phyloP scores from a whole-genome alignment of 495 filamentous ascomycete genomes.

The Haplographium delicatum region DNA sequence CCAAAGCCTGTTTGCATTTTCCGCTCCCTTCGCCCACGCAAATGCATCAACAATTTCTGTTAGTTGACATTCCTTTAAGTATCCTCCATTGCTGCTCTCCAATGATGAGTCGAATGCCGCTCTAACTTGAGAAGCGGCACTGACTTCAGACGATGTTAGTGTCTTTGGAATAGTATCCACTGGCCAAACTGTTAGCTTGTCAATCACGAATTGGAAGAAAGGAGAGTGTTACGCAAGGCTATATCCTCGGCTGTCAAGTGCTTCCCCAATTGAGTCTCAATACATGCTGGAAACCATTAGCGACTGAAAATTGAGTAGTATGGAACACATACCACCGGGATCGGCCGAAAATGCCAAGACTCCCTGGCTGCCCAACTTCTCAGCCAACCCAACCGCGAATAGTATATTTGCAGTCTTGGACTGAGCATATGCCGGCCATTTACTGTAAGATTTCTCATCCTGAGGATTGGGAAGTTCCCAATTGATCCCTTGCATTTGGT shows the following conservation, averaged over 20 bases:
- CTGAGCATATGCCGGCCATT: conserved; percentile 44
- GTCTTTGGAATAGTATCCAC: not conserved
- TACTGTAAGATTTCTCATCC: conserved; percentile 20
- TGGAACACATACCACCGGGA: conserved; percentile 25
- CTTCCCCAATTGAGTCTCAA: not conserved
- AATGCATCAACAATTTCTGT: not conserved
- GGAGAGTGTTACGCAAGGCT: too few relatives aligned
- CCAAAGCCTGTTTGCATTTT: conserved; percentile 10
- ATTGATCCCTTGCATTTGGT: not conserved
- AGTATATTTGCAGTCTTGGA: conserved; percentile 58
- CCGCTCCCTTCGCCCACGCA: not conserved
- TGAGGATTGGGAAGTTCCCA: conserved; percentile 11
- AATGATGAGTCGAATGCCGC: not conserved
- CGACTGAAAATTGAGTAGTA: conserved; percentile 15
- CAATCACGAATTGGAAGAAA: too few relatives aligned
- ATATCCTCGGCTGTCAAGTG: too few relatives aligned
- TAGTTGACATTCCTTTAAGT: not conserved
- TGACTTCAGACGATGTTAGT: not conserved
- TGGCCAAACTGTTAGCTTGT: not conserved
- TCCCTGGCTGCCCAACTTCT: conserved; percentile 22
- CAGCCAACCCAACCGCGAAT: conserved; percentile 42
- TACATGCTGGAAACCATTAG: not conserved
- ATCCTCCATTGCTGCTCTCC: not conserved
- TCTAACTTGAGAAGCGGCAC: not conserved
- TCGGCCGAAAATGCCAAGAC: conserved; percentile 18